phyloP scores from a whole-genome alignment of 148 eudicot species.

The Dianthus caryophyllus region DNA sequence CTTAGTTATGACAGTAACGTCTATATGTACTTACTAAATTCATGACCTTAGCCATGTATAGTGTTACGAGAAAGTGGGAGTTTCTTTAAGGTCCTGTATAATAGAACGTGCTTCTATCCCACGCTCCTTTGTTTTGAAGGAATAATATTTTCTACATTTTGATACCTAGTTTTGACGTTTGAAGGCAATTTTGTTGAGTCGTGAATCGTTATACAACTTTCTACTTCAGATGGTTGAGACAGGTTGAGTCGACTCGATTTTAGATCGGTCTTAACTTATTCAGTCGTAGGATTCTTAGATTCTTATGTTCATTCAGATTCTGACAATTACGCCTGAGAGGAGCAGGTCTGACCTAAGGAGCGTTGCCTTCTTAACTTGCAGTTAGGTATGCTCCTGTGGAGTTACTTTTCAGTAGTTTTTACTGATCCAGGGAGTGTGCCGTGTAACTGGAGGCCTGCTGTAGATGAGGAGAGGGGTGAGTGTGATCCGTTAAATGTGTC shows the following conservation, averaged over 20 bases:
- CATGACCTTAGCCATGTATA: neutral
- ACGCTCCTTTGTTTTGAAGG: neutral
- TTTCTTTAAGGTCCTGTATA: neutral
- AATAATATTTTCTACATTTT: neutral
- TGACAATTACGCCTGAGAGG: no score
- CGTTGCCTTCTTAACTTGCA: slow-evolving; percentile 31
- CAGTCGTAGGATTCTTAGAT: no score
- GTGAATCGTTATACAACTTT: neutral
- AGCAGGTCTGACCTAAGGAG: neutral
- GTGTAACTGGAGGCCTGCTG: slow-evolving; percentile 76
- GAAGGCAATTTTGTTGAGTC: no score
- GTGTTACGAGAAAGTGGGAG: neutral
- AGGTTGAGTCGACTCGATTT: no score
- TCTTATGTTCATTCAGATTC: no score
- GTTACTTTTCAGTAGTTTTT: slow-evolving; percentile 84
- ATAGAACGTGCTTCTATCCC: neutral
- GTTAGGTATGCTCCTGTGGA: slow-evolving; percentile 94
- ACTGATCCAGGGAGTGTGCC: slow-evolving; percentile 97
- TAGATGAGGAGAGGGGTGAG: slow-evolving; percentile 91
- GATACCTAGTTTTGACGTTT: no score
- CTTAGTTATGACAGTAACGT: neutral
- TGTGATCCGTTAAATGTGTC: slow-evolving; percentile 52
- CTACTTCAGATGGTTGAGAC: neutral
- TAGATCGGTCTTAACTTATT: no score
- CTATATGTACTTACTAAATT: neutral